These are phyloP conservation scores for Smittium mucronatum DNA, from an alignment of 371 early-diverging fungal genomes.

Conservation along the genomic window DNA sequence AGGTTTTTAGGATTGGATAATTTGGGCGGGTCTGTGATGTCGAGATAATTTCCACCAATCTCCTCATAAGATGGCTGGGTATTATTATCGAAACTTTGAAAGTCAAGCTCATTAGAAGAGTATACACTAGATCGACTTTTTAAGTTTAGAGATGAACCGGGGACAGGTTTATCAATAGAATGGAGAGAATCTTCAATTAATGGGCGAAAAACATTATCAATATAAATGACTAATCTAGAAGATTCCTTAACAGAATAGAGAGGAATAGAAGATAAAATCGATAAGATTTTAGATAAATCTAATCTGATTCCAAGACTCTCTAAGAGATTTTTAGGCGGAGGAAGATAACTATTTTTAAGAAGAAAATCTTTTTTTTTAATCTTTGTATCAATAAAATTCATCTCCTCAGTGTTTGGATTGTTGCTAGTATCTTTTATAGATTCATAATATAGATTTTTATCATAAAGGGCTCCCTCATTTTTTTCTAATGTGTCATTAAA, in stretches of 20 bases:
- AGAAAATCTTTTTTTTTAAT: too few relatives aligned
- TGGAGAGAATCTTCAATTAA: not conserved
- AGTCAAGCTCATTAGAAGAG: not conserved
- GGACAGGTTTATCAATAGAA: not conserved
- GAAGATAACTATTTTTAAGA: not conserved
- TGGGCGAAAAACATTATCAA: not conserved
- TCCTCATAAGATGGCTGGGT: not conserved
- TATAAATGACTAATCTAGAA: not conserved
- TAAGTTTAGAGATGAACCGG: not conserved
- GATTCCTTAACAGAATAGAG: not conserved
- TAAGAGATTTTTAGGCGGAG: not conserved
- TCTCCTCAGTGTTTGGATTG: not conserved
- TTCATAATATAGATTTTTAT: not conserved
- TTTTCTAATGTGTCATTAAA: not conserved
- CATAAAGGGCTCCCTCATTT: not conserved
- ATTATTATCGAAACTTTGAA: not conserved
- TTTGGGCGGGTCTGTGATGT: not conserved
- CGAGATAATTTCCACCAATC: not conserved
- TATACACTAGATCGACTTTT: not conserved
- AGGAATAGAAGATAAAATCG: not conserved
- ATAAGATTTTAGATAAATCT: not conserved
- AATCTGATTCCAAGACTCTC: not conserved
- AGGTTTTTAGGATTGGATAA: not conserved
- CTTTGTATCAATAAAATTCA: too few relatives aligned
- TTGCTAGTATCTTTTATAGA: not conserved